phyloP scores from a whole-genome alignment of 768 basidiomycete species.

The Trametes cingulata region DNA sequence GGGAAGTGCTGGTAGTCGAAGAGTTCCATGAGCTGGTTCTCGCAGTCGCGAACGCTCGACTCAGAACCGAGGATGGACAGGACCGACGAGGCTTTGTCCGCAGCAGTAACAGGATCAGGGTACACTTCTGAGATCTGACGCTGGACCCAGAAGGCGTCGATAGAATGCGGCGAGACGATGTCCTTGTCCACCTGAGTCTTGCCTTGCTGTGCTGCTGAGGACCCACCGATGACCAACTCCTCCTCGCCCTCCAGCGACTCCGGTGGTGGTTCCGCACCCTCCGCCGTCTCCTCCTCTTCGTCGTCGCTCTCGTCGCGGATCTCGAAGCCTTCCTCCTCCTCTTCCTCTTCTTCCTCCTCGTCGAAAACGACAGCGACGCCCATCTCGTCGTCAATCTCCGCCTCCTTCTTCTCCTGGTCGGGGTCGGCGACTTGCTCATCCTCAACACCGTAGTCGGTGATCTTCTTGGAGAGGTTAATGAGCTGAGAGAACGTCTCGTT shows the following conservation, averaged over 20 bases:
- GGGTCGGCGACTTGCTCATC: conserved; percentile 80
- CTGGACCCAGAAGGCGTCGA: conserved; percentile 99
- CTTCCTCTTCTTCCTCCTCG: conserved; percentile 93
- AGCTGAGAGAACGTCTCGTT: conserved; percentile 83
- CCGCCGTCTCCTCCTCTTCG: conserved; percentile 64
- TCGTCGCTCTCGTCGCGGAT: conserved; percentile 80
- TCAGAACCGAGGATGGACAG: conserved; percentile 86
- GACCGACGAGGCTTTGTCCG: conserved; percentile 85
- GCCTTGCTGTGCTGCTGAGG: conserved; percentile 44
- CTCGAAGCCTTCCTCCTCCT: conserved; percentile 88
- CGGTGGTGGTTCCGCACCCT: conserved; percentile 44
- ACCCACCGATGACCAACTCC: conserved; percentile 74
- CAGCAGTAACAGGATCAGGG: conserved; percentile 91
- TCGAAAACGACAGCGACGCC: conserved; percentile 99
- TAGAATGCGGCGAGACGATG: conserved; percentile 81
- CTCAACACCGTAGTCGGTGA: conserved; percentile 92
- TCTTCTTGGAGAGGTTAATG: conserved; percentile 85
- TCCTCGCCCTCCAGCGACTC: conserved; percentile 57
- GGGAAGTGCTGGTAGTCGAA: conserved; percentile 94
- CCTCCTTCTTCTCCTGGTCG: conserved; percentile 78
- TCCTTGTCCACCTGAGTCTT: conserved; percentile 69
- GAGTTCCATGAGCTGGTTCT: conserved; percentile 95
- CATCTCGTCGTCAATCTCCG: conserved; percentile 91
- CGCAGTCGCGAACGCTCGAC: conserved; percentile 85
- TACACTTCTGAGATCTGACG: conserved; percentile 89